A percentile compares a stretch with the other conserved stretches of the same genome.
phyloP scores from a whole-genome alignment of 202 grass and related monocot genomes.

The Saccharum hybrid region DNA sequence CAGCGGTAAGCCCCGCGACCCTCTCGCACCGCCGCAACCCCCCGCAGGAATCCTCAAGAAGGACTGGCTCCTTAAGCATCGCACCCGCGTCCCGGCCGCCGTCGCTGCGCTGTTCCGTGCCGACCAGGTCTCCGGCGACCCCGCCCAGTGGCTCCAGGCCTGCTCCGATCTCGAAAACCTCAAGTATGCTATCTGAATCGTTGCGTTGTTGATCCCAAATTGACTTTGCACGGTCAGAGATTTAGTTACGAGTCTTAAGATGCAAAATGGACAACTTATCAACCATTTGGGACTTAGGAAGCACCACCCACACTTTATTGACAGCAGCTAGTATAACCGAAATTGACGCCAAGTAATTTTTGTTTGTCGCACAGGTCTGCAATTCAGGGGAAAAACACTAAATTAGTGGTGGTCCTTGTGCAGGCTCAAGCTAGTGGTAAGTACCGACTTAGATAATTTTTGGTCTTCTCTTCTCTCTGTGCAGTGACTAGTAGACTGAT shows the following conservation, averaged over 20 bases:
- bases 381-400: conserved; percentile 72
- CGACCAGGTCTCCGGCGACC: conserved; percentile 93
- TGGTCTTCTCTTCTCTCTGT: conserved; percentile 15
- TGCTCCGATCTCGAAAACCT: conserved; percentile 99
- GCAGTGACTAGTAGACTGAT: conserved; percentile 8
- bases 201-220: conserved; percentile 46
- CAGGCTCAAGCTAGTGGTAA: conserved; percentile 66
- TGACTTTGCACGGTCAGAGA: background rate
- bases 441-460: conserved; percentile 8
- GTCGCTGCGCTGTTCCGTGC: conserved; percentile 72
- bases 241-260: conserved; percentile 33
- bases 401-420: conserved; percentile 88
- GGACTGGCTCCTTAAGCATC: conserved; percentile 92
- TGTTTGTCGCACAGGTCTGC: conserved; percentile 65
- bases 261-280: conserved; percentile 32
- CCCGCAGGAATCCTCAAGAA: conserved; percentile 80
- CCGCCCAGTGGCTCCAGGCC: conserved; percentile 93
- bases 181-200: conserved; percentile 63
- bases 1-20: conserved; percentile 75
- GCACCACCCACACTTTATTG: background rate
- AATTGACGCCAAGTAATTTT: conserved; percentile 30
- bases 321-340: conserved; percentile 27
- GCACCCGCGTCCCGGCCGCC: conserved; percentile 73
- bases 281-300: conserved; percentile 3
- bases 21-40: conserved; percentile 71